Base-by-base conservation (phyloP, 2,329 filamentous ascomycete species). In the Neocatenulostroma microsporum region DNA sequence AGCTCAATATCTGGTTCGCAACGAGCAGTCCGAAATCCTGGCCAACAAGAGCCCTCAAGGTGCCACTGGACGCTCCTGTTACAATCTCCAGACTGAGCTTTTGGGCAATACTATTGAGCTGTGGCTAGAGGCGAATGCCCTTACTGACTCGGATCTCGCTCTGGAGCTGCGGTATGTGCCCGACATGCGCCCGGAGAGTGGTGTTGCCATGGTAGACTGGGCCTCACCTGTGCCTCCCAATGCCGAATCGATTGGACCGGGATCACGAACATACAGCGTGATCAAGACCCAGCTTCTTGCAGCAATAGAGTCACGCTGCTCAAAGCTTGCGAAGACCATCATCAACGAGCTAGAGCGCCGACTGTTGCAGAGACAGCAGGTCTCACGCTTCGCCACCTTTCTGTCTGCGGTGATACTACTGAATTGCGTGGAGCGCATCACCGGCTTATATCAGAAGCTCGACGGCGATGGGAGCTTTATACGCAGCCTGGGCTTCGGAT, bases 281-380 rank as follows among this genome's bases (percentile, higher is more conserved):
- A 67, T 78, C 41, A 67, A 61, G 45, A 61, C 64, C 34, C 74
- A 78, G 51, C 57, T 78, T 30, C 67, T 71, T 31, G 69, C 71
- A 4, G 71, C 67, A 1, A 64, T 68, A 13, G 74, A 78, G 48
- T 72, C 72, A 45, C 67, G 70, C 19, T 72, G 72, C 23, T 62
- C 66, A 11, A 61, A 62, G 35, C 58, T 76, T 5, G 68, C 68
- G 45, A 74, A 72, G 36, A 60, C 60, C 8, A 67, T 76, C 21
- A 70, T 78, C 64, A 74, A 74, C 42, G 73, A 77, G 40, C 63
- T 78, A 2, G 75, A 79, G 50, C 68, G 72, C 13, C 67, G 74
- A n/a, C 58, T 78, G 4, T 62, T 78, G 6, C 72, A 75, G 46
- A 70, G 73, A 10, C 69, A 74, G 48, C 70, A 74, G 51, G 68